Percentiles rank a stretch among this genome's conserved stretches.
Evolutionary conservation across 805 yeast genomes (phyloP).

Genomic region (Ogataea salicorniae): DNA sequence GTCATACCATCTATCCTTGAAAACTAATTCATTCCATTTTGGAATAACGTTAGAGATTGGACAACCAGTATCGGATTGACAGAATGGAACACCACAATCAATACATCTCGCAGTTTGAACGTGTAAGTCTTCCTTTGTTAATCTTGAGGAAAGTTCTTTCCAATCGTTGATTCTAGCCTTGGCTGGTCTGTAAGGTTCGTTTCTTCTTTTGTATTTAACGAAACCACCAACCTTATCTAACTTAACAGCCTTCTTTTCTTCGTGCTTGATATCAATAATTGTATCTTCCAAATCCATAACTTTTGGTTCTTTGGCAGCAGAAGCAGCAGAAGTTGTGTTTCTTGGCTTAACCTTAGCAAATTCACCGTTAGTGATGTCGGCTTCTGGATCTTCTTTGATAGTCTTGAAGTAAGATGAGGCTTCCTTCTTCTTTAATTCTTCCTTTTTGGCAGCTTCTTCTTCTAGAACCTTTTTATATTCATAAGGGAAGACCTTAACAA

Average conservation of each 20-base stretch:
- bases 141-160: conserved; percentile 80
- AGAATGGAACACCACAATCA: conserved; percentile 99
- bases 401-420: conserved; percentile 61
- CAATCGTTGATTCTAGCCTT: conserved; percentile 79
- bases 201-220: conserved; percentile 86
- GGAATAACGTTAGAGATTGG: conserved; percentile 97
- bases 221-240: conserved; percentile 85
- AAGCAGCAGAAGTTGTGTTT: conserved; percentile 25
- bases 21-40: conserved; percentile 95
- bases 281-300: conserved; percentile 89
- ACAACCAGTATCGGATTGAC: conserved; percentile 97
- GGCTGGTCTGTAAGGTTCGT: conserved; percentile 80
- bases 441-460: conserved; percentile 60
- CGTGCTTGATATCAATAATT: conserved; percentile 60
- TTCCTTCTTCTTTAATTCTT: conserved; percentile 61
- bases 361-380: conserved; percentile 89
- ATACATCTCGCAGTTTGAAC: conserved; percentile 96
- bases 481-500: conserved; percentile 87
- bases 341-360: conserved; percentile 56
- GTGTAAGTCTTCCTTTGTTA: conserved; percentile 80
- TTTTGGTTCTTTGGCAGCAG: conserved; percentile 61
- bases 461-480: conserved; percentile 90
- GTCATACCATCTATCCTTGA: conserved; percentile 90
- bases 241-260: conserved; percentile 56
- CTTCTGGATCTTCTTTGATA: conserved; percentile 75